A percentile compares a stretch with the other conserved stretches of the same genome.
Evolutionary conservation across 208 protist genomes (phyloP).

Genomic region (Trypanosoma brucei): DNA sequence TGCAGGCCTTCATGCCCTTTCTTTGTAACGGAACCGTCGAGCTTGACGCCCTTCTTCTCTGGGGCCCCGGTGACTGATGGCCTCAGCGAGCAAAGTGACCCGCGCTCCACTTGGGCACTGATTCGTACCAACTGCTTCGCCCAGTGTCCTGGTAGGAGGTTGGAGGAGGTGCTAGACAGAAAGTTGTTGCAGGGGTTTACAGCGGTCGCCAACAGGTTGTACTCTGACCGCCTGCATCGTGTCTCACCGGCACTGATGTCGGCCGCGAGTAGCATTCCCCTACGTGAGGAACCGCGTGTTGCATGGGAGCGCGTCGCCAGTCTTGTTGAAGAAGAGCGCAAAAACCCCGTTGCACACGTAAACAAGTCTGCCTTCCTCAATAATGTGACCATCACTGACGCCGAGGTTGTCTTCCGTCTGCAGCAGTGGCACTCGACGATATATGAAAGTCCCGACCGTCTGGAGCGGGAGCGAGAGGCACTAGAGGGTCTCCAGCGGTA

Average conservation of each 20-base stretch:
- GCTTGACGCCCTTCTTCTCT: slow-evolving; percentile 66
- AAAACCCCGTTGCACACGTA: slow-evolving; percentile 66
- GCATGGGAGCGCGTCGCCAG: slow-evolving; percentile 31
- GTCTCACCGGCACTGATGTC: slow-evolving; percentile 71
- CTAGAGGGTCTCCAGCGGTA: slow-evolving; percentile 57
- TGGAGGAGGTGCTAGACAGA: slow-evolving; percentile 68
- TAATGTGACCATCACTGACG: slow-evolving; percentile 82
- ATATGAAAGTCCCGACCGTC: slow-evolving; percentile 74
- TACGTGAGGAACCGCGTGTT: slow-evolving; percentile 35
- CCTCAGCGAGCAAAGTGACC: slow-evolving; percentile 51
- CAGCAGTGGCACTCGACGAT: slow-evolving; percentile 87
- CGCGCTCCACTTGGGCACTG: slow-evolving; percentile 61
- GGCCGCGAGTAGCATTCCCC: slow-evolving; percentile 70
- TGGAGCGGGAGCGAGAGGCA: slow-evolving; percentile 67
- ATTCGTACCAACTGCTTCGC: slow-evolving; percentile 76
- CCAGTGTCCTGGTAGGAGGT: slow-evolving; percentile 35
- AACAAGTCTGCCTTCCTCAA: slow-evolving; percentile 76
- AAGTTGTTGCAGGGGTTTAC: slow-evolving; percentile 78
- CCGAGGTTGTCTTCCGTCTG: slow-evolving; percentile 83
- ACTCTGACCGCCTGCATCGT: slow-evolving; percentile 79
- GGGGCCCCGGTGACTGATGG: slow-evolving; percentile 59
- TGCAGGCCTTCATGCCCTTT: slow-evolving; percentile 89
- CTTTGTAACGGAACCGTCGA: slow-evolving; percentile 80
- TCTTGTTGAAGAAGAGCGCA: slow-evolving; percentile 37
- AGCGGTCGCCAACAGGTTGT: slow-evolving; percentile 83